Evolutionary conservation across 176 grass and related monocot species (phyloP), one percentile per base, ranked within the genome.

Genomic region (Carex myosuroides): DNA sequence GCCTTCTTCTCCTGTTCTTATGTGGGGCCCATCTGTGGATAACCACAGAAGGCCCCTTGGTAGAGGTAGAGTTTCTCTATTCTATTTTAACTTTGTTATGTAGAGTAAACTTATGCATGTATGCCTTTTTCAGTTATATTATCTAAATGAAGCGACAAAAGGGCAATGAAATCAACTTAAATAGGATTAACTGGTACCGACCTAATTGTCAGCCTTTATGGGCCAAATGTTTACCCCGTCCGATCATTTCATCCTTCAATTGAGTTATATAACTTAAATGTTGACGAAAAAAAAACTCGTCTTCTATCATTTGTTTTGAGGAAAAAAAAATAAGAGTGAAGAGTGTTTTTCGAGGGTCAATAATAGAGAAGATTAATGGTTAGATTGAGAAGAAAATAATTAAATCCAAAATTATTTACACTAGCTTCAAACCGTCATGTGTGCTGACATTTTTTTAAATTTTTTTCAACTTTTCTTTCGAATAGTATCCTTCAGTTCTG

Each of bases 401-500:
- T 76, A 55, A 55, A 29, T 76, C 3, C 2, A 12, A 76, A 12
- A 30, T 30, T 6, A 2, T 8, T 8, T 55, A 32, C 42, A 52
- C 13, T 37, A 2, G 0, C 50, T n/a, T 41, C 0, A n/a, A 44
- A n/a, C 3, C 54, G 21, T 72, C 70, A 2, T n/a, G 17, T 55
- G 1, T 85, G 46, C 9, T 50, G 9, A 50, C 46, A 50, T 11
- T 50, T 32, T 54, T 16, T 76, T 0, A 17, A 30, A 53, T 29
- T 32, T 70, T 32, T 62, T 39, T 6, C 50, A 13, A 85, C 18
- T 94, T 53, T 74, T 80, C 18, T 94, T 53, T 74, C 69, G 48
- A 32, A 10, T 65, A 98, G 96, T 90, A 62, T 79, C 85, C 7
- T 98, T 90, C 55, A 89, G 92, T 64, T 84, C 89, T 32, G 60